These are phyloP conservation scores for Boletus sp. DNA, from an alignment of 768 basidiomycete genomes.

Conservation along the genomic window DNA sequence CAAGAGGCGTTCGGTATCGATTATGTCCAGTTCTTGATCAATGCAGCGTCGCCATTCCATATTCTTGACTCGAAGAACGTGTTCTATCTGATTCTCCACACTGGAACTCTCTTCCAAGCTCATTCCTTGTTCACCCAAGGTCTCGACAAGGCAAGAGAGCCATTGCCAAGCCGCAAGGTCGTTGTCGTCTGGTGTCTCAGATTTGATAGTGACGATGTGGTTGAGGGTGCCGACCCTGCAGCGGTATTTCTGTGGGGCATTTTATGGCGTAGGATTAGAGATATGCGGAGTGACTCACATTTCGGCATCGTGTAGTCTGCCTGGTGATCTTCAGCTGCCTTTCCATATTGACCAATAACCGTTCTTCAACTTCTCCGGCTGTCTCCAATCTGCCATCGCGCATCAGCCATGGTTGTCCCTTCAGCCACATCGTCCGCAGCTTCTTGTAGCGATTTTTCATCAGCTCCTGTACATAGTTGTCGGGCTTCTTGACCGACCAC, in stretches of 20 bases:
- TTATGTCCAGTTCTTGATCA: neutral
- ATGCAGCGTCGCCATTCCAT: neutral
- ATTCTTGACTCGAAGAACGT: conserved; percentile 4
- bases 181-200: neutral
- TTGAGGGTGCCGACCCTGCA: neutral
- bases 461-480: neutral
- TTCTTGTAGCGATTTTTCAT: conserved; percentile 1
- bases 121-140: conserved; percentile 9
- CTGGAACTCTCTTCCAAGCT: conserved; percentile 13
- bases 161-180: neutral
- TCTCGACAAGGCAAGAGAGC: neutral
- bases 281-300: too few species aligned
- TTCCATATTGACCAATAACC: neutral
- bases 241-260: conserved; percentile 6
- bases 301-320: conserved; percentile 1
- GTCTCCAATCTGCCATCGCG: neutral
- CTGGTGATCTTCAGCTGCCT: neutral
- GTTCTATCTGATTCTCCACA: conserved; percentile 2
- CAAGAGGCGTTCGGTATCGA: neutral
- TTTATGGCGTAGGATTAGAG: too few species aligned
- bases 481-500: conserved; percentile 1
- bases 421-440: neutral
- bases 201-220: neutral
- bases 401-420: neutral
- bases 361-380: neutral